Evolutionary conservation across 805 yeast species (phyloP), one percentile per base, ranked within the genome.

Genomic region (Yarrowia phangngaensis): DNA sequence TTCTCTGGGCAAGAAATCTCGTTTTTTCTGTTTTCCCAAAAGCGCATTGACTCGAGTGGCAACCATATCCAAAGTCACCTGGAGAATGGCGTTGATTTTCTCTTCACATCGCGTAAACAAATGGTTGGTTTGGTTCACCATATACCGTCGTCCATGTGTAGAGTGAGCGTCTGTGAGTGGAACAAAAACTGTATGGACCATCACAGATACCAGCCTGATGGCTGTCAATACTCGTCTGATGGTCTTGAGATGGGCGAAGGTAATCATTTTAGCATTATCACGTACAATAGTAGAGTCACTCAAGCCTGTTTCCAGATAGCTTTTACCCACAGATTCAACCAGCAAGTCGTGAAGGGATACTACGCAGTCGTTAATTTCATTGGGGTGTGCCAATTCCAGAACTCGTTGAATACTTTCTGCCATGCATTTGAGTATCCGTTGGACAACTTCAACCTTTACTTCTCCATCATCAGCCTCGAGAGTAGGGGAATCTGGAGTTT

Each of bases 351-450:
- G 69, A 11, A 89, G 64, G 53, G 80, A 88, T 33, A 78, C 65
- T 0, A 86, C 74, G 58, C 79, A 76, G 34, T 74, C 80, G 6
- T 81, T 73, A 2, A 84, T 70, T 51, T 74, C 58, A 2, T 27
- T 33, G n/a, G 56, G 50, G 2, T 90, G 85, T 0, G 80, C 72
- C 28, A 86, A 68, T 60, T 87, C 95, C 58, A 85, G 72, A 3
- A 82, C 70, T 60, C 96, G 71, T 2, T 89, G 82, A 4, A 87
- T 70, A 1, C 89, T 74, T 64, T 88, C 97, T 26, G 86, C 82
- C 6, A 81, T 74, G 13, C 84, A 75, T 55, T 79, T 80, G 30
- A 87, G 67, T 51, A 85, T 74, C 3, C 71, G 67, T 55, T 85
- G 89, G 2, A 84, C 79, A 19, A 70, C 66, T 12, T 65, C 57